Conservation (phyloP, 2,329 filamentous ascomycete species). For the Ilyonectria sp. region DNA sequence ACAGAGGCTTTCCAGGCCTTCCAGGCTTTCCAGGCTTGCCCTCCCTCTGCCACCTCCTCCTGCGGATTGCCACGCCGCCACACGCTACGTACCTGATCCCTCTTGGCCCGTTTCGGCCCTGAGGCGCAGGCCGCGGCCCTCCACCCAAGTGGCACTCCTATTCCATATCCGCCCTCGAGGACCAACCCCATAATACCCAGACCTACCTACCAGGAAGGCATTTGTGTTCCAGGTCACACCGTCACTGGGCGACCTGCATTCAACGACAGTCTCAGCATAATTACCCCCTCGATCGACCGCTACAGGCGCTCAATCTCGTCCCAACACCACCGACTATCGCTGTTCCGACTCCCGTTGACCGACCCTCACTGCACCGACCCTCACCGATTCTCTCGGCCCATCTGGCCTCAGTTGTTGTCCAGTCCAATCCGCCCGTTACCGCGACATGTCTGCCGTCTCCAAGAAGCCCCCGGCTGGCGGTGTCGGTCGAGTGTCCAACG, state of each 20-base stretch:
- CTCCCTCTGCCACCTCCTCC: not conserved
- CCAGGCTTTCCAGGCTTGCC: not conserved
- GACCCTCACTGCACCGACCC: not conserved
- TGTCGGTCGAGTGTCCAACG: slow-evolving; percentile 62
- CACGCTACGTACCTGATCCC: slow-evolving; percentile 15
- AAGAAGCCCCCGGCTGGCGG: slow-evolving; percentile 68
- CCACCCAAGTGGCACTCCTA: slow-evolving; percentile 37
- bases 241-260: slow-evolving; percentile 45
- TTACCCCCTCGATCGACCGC: slow-evolving; percentile 4
- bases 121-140: slow-evolving; percentile 41
- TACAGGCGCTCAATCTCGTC: not conserved
- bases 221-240: slow-evolving; percentile 42
- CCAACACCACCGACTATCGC: slow-evolving; percentile 20
- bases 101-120: slow-evolving; percentile 25
- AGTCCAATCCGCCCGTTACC: slow-evolving; percentile 32
- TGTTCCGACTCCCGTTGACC: slow-evolving; percentile 23
- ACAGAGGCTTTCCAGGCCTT: not conserved
- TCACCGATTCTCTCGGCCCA: not conserved
- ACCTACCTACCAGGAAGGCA: slow-evolving; percentile 14
- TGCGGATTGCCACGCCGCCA: slow-evolving; percentile 7
- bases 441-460: slow-evolving; percentile 66
- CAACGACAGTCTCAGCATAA: slow-evolving; percentile 26
- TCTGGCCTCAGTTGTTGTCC: slow-evolving; percentile 1
- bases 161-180: slow-evolving; percentile 36
- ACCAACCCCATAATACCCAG: slow-evolving; percentile 15